phyloP scores from a whole-genome alignment of 108 stramenopile species.

The Skeletonema marinoi region DNA sequence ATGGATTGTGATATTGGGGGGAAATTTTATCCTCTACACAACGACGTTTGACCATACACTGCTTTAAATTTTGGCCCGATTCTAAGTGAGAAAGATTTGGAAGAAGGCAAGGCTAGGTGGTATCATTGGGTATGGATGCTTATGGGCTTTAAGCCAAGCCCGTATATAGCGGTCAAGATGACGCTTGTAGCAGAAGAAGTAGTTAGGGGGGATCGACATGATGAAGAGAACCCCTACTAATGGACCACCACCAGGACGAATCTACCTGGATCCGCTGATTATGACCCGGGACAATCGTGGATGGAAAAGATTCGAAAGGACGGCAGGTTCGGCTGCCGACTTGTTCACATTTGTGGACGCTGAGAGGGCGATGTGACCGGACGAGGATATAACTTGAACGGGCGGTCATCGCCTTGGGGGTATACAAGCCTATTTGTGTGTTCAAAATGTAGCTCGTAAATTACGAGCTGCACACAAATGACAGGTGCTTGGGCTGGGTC shows the following conservation, averaged over 20 bases:
- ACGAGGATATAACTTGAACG: neutral
- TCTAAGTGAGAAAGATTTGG: neutral
- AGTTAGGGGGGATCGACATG: slow-evolving; percentile 23
- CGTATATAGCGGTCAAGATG: slow-evolving; percentile 1
- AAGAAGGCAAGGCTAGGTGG: slow-evolving; percentile 10
- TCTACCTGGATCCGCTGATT: slow-evolving; percentile 39
- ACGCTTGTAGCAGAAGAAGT: neutral
- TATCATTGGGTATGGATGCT: slow-evolving; percentile 29
- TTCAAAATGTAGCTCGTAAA: slow-evolving; percentile 59
- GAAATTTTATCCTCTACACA: slow-evolving; percentile 49
- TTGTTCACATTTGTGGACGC: slow-evolving; percentile 53
- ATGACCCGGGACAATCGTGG: slow-evolving; percentile 41
- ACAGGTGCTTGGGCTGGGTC: slow-evolving; percentile 59
- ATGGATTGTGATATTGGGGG: slow-evolving; percentile 47
- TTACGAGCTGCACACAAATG: slow-evolving; percentile 3
- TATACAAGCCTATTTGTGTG: slow-evolving; percentile 32
- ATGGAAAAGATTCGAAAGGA: slow-evolving; percentile 29
- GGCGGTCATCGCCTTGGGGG: slow-evolving; percentile 1
- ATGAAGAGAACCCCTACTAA: slow-evolving; percentile 37
- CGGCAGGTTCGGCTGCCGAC: slow-evolving; percentile 40
- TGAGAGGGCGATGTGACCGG: slow-evolving; percentile 14
- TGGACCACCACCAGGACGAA: slow-evolving; percentile 41
- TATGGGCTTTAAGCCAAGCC: slow-evolving; percentile 51
- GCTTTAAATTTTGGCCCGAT: slow-evolving; percentile 41
- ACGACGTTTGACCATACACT: slow-evolving; percentile 5